A percentile compares a stretch with the other conserved stretches of the same genome.
Evolutionary conservation across 2,329 filamentous ascomycete genomes (phyloP).

Genomic region (Knoxdaviesia capensis): DNA sequence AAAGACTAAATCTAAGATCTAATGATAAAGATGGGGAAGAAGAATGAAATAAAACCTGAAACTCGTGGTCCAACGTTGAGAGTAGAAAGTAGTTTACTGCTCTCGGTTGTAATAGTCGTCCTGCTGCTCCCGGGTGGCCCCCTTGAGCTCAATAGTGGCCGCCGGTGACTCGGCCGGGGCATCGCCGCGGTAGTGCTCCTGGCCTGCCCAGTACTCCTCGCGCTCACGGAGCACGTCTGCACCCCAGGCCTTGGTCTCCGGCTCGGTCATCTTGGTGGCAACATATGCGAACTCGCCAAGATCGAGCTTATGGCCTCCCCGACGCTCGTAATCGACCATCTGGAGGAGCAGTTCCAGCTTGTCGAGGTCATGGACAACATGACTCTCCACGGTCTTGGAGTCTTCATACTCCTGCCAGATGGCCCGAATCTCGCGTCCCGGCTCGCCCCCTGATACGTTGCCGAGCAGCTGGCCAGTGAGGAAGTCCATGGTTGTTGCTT

Average conservation of each 20-base stretch:
- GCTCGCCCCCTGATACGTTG: slow-evolving; percentile 47
- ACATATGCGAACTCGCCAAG: slow-evolving; percentile 78
- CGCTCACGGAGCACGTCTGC: slow-evolving; percentile 58
- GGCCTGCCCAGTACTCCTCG: slow-evolving; percentile 45
- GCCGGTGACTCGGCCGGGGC: too few species aligned
- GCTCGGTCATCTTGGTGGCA: slow-evolving; percentile 47
- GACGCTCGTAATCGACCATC: slow-evolving; percentile 89
- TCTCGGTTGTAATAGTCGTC: slow-evolving; percentile 21
- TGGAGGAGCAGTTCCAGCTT: slow-evolving; percentile 91
- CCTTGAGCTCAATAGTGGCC: slow-evolving; percentile 11
- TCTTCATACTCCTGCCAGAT: slow-evolving; percentile 97
- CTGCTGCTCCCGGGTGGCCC: slow-evolving; percentile 18
- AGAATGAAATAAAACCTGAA: too few species aligned
- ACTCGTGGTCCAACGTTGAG: too few species aligned
- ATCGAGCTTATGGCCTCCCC: slow-evolving; percentile 43
- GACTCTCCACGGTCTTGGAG: slow-evolving; percentile 59
- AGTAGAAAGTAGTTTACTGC: too few species aligned
- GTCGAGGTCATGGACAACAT: slow-evolving; percentile 91
- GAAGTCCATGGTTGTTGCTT: slow-evolving; percentile 82
- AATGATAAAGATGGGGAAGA: too few species aligned
- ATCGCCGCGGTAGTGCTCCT: slow-evolving; percentile 10
- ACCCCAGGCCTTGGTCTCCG: slow-evolving; percentile 67
- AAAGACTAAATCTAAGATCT: too few species aligned
- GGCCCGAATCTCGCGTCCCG: slow-evolving; percentile 50
- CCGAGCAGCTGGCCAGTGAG: slow-evolving; percentile 55